Conservation (phyloP, 306 rosid species). For the Luffa aegyptiaca region DNA sequence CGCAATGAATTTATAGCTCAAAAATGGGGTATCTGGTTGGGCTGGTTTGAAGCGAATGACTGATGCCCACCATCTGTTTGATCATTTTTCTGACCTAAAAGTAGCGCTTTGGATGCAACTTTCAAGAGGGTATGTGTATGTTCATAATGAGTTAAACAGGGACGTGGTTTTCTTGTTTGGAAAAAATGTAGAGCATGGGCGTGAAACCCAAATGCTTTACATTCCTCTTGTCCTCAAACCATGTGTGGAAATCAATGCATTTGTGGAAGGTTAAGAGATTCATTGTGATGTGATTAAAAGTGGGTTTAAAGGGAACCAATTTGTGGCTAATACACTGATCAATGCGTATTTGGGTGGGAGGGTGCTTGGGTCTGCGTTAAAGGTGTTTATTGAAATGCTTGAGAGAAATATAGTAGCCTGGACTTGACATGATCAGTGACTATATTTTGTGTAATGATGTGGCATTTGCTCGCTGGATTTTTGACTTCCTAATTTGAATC, state of each 20-base stretch:
- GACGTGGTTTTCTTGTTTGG: slow-evolving; percentile 39
- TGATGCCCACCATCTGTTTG: slow-evolving; percentile 49
- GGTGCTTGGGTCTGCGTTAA: slow-evolving; percentile 34
- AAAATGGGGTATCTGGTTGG: slow-evolving; percentile 29
- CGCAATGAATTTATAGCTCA: slow-evolving; percentile 33
- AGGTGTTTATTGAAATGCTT: slow-evolving; percentile 48
- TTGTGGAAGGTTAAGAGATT: slow-evolving; percentile 48
- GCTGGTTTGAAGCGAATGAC: slow-evolving; percentile 20
- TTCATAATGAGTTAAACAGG: slow-evolving; percentile 15
- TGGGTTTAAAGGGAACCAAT: slow-evolving; percentile 43
- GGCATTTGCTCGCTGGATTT: slow-evolving; percentile 40
- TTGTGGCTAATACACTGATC: slow-evolving; percentile 43
- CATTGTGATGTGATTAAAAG: slow-evolving; percentile 41
- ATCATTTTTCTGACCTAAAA: slow-evolving; percentile 39
- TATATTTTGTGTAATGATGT: slow-evolving; percentile 40
- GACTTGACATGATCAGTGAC: slow-evolving; percentile 51
- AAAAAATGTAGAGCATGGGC: slow-evolving; percentile 26
- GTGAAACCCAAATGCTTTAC: slow-evolving; percentile 48
- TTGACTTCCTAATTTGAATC: slow-evolving; percentile 18
- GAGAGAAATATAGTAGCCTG: slow-evolving; percentile 66
- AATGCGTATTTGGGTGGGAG: slow-evolving; percentile 45
- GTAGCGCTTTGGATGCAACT: slow-evolving; percentile 49
- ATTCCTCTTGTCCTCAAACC: slow-evolving; percentile 48
- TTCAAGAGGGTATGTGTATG: slow-evolving; percentile 30
- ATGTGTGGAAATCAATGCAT: slow-evolving; percentile 30